Evolutionary conservation across 345 rosid species (phyloP), one percentile per base, ranked within the genome.

Genomic region (Psidium guajava): DNA sequence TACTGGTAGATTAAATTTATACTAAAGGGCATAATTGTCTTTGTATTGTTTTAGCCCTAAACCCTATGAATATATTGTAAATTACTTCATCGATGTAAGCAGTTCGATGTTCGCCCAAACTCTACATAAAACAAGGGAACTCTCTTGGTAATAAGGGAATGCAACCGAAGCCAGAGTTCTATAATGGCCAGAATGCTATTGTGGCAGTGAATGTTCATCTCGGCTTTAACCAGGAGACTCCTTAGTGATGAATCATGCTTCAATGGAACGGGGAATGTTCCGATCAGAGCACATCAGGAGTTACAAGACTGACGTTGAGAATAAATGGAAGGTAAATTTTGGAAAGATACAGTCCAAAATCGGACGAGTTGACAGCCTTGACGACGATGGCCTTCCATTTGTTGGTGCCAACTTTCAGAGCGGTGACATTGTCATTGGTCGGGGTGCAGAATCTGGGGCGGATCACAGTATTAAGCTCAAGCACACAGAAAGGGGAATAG

Each of bases 211-310:
- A 95, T 89, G 98, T 95, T 64, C 99, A 95, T 85, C 90, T 93
- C 11, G 99, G 99, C 55, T 97, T 93, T 91, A 97, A 97, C 90
- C 98, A 95, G 87, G 98, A 97, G 89, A 95, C 84, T 93, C 98
- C 61, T 89, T 95, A 87, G 99, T 95, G 44, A 95, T 97, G 98
- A 97, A 97, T 83, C 92, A 92, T 44, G 98, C 99, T 80, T 95
- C 99, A 40, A 61, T 95, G 86, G 96, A 97, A 87, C 96, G 99
- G n/a, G 98, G 98, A 15, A 94, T 95, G 98, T 97, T 97, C 83
- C 94, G 98, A 14, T 85, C 99, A 32, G 98, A 95, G 90, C 98
- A 95, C 82, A 89, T 93, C 13, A 92, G 98, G 90, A 95, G 98
- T 89, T 95, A 93, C 88, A 97, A 95, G 87, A 93, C 99, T 9